Conservation (phyloP, 1,139 yeast genomes). For the Kazachstania sp. region DNA sequence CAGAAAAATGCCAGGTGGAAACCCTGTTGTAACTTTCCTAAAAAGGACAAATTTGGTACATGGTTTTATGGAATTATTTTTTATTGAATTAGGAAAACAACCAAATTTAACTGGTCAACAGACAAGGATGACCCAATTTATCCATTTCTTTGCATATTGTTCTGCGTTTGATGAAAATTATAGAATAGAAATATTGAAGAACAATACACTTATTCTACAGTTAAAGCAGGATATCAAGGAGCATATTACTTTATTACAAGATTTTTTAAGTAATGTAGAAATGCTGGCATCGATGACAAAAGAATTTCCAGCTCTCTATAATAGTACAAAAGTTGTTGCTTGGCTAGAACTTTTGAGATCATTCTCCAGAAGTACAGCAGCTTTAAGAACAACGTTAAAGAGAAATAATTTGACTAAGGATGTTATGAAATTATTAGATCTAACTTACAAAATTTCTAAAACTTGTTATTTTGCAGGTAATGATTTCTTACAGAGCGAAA, state of each 20-base stretch:
- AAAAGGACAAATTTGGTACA: constrained; percentile 20
- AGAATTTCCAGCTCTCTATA: constrained; percentile 21
- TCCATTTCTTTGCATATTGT: constrained; percentile 23
- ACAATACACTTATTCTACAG: constrained; percentile 16
- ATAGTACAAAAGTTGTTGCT: constrained; percentile 18
- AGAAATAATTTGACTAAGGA: constrained; percentile 47
- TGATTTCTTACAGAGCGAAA: constrained; percentile 30
- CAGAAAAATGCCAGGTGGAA: constrained; percentile 19
- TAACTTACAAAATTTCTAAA: constrained; percentile 17
- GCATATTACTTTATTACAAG: constrained; percentile 17
- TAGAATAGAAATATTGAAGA: constrained; percentile 20
- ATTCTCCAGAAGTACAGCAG: constrained; percentile 63
- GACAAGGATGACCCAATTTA: constrained; percentile 17
- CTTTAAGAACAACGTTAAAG: constrained; percentile 60
- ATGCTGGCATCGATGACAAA: constrained; percentile 9
- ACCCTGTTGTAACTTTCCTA: constrained; percentile 22
- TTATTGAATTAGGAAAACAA: constrained; percentile 16
- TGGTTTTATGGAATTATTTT: constrained; percentile 21
- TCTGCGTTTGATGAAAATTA: constrained; percentile 26
- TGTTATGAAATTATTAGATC: constrained; percentile 36
- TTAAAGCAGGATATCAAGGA: constrained; percentile 20
- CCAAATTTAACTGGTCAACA: constrained; percentile 15
- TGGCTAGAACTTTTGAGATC: constrained; percentile 47
- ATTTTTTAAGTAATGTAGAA: constrained; percentile 17
- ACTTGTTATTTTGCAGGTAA: constrained; percentile 27